Conservation (phyloP, 306 rosid genomes). For the Oxytropis ochrocephala region DNA sequence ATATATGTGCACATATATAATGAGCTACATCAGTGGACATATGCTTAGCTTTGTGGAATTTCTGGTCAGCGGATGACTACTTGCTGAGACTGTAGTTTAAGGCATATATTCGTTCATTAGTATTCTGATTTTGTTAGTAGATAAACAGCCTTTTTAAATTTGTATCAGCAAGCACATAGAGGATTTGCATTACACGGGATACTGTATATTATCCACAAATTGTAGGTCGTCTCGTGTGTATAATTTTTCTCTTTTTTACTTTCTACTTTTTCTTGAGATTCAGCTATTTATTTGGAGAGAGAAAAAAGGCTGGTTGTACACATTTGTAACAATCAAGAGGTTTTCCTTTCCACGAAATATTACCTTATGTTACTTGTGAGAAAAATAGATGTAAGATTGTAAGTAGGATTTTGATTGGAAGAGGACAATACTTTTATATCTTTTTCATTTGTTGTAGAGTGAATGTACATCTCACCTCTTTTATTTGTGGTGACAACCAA, state of each 20-base stretch:
- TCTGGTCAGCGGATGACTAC: constrained; percentile 11
- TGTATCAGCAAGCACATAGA: constrained; percentile 1
- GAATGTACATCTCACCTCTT: no score
- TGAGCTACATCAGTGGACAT: constrained; percentile 12
- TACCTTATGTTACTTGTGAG: background rate
- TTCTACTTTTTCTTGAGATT: background rate
- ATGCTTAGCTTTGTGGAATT: constrained; percentile 17
- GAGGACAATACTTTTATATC: no score
- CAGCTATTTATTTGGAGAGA: background rate
- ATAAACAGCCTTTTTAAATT: background rate
- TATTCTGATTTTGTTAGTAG: constrained; percentile 18
- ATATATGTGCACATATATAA: background rate
- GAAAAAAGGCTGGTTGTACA: background rate
- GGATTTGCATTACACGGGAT: constrained; percentile 6
- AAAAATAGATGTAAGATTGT: background rate
- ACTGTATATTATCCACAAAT: constrained; percentile 23
- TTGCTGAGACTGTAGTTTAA: background rate
- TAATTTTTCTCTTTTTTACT: background rate
- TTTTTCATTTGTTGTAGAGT: no score
- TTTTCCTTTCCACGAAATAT: background rate
- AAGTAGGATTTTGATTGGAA: no score
- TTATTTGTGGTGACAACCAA: no score
- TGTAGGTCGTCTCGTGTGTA: constrained; percentile 7
- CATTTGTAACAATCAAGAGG: background rate
- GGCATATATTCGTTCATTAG: constrained; percentile 17